phyloP scores from a whole-genome alignment of 2,329 filamentous ascomycete genomes.

The Verticillium zaregamsianum region DNA sequence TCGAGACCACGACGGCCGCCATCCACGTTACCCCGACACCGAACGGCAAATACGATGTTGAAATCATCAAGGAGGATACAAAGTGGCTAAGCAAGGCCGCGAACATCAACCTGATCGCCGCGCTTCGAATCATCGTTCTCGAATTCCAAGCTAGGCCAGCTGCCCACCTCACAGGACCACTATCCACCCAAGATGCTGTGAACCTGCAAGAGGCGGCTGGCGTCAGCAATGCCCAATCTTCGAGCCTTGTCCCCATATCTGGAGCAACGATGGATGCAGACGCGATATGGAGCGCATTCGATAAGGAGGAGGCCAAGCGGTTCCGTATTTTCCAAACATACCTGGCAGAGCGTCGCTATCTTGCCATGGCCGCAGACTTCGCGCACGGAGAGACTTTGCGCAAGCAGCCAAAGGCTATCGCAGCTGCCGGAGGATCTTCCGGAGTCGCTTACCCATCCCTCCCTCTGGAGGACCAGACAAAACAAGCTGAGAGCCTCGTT shows the following conservation, averaged over 20 bases:
- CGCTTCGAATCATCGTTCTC: conserved; percentile 72
- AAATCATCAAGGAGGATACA: conserved; percentile 78
- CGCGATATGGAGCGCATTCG: conserved; percentile 54
- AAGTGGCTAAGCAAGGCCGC: conserved; percentile 79
- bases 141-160: conserved; percentile 81
- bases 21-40: conserved; percentile 73
- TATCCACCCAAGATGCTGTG: conserved; percentile 73
- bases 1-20: conserved; percentile 80
- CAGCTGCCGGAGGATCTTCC: not conserved
- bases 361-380: conserved; percentile 60
- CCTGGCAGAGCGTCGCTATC: conserved; percentile 65
- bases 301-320: conserved; percentile 57
- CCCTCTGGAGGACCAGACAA: conserved; percentile 1
- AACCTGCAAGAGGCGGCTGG: conserved; percentile 73
- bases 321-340: conserved; percentile 68
- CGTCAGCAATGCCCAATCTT: conserved; percentile 53
- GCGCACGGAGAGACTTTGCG: conserved; percentile 25
- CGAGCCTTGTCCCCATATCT: conserved; percentile 52
- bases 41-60: conserved; percentile 66
- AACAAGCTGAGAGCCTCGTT: conserved; percentile 39
- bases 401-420: not conserved
- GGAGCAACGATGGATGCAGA: conserved; percentile 48
- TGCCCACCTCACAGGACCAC: conserved; percentile 64
- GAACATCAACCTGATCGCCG: conserved; percentile 74
- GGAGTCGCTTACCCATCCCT: not conserved